Percentiles rank a stretch among this genome's conserved stretches.
phyloP scores from a whole-genome alignment of 768 basidiomycete species.

The Lactifluus piperatus region DNA sequence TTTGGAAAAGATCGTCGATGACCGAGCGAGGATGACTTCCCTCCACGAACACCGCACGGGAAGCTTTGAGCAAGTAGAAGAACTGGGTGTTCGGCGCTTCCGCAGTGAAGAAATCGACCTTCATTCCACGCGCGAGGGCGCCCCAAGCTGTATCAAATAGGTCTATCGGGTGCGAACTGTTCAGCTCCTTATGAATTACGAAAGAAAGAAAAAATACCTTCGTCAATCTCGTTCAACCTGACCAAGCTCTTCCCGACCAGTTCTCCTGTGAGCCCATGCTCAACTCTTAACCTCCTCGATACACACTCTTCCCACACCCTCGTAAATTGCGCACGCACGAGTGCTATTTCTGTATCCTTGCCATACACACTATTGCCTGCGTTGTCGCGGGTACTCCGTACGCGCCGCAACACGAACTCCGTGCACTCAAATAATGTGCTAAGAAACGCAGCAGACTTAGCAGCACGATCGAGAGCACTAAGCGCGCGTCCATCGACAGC shows the following conservation, averaged over 20 bases:
- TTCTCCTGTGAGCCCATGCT: slow-evolving; percentile 35
- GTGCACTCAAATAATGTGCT: slow-evolving; percentile 63
- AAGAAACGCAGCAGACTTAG: slow-evolving; percentile 55
- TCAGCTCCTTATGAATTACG: background rate
- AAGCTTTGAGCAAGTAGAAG: slow-evolving; percentile 38
- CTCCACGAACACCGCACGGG: slow-evolving; percentile 34
- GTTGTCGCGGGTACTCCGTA: slow-evolving; percentile 24
- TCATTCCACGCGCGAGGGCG: slow-evolving; percentile 29
- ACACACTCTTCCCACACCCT: slow-evolving; percentile 43
- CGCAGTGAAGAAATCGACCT: slow-evolving; percentile 2
- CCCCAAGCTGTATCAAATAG: slow-evolving; percentile 46
- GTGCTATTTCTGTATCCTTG: slow-evolving; percentile 10
- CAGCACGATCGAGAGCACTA: slow-evolving; percentile 40
- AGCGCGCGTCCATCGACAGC: slow-evolving; percentile 64
- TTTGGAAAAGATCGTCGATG: slow-evolving; percentile 26
- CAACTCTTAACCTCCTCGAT: slow-evolving; percentile 37
- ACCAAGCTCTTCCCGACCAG: slow-evolving; percentile 36
- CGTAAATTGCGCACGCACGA: slow-evolving; percentile 40
- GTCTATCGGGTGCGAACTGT: slow-evolving; percentile 22
- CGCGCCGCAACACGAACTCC: slow-evolving; percentile 44
- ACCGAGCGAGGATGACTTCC: slow-evolving; percentile 23
- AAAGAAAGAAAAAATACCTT: slow-evolving; percentile 22
- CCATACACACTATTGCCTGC: slow-evolving; percentile 6
- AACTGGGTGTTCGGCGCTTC: slow-evolving; percentile 24
- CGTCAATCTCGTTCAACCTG: slow-evolving; percentile 22